Evolutionary conservation across 2,329 filamentous ascomycete genomes (phyloP).

Genomic region (Xylaria sp.): DNA sequence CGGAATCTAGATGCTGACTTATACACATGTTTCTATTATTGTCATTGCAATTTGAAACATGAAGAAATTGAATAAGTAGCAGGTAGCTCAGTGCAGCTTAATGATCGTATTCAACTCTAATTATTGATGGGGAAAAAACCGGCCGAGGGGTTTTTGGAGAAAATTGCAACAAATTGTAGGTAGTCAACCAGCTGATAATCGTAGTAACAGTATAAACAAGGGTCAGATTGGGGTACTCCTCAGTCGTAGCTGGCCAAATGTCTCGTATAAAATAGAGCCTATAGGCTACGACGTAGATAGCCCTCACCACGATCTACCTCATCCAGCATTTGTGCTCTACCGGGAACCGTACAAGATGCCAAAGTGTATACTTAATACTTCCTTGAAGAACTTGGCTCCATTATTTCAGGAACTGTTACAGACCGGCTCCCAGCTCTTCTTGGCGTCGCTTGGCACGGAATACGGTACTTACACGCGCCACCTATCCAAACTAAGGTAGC

Average conservation of each 20-base stretch:
- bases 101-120: background rate
- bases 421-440: background rate
- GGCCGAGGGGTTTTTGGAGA: background rate
- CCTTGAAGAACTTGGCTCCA: constrained; percentile 2
- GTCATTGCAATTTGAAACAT: constrained; percentile 25
- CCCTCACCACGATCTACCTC: background rate
- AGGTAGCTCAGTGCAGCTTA: background rate
- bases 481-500: constrained; percentile 5
- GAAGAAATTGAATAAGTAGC: background rate
- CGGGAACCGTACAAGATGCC: constrained; percentile 7
- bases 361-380: background rate
- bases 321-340: constrained; percentile 10
- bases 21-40: constrained; percentile 24
- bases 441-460: constrained; percentile 13
- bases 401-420: constrained; percentile 18
- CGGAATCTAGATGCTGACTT: constrained; percentile 30
- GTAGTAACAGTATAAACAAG: background rate
- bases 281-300: background rate
- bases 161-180: background rate
- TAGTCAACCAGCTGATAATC: background rate
- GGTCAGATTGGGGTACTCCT: background rate
- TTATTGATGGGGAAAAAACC: background rate
- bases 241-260: background rate
- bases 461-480: background rate
- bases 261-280: background rate